Conservation (phyloP, 768 basidiomycete genomes). For the Botryobasidium botryosum region DNA sequence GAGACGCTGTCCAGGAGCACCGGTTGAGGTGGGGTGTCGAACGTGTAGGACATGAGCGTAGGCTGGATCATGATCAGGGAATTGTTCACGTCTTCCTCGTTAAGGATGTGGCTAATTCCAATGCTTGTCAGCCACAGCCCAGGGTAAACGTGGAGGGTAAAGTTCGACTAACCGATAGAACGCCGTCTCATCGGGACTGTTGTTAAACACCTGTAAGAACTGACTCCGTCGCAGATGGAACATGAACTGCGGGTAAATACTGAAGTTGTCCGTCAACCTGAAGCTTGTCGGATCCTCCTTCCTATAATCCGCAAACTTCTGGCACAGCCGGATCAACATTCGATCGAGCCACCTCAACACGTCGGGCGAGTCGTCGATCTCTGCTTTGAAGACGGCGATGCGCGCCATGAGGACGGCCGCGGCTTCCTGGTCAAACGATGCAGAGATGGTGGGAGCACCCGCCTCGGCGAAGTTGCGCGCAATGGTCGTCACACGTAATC, state of each 20-base stretch:
- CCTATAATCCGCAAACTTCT: conserved; percentile 97
- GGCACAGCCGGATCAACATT: conserved; percentile 95
- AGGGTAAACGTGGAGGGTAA: no score
- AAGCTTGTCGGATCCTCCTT: conserved; percentile 96
- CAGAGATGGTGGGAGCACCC: conserved; percentile 83
- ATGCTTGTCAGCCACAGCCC: no score
- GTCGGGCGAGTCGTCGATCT: conserved; percentile 95
- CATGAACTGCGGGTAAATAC: conserved; percentile 99
- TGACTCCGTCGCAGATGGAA: conserved; percentile 95
- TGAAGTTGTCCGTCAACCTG: conserved; percentile 86
- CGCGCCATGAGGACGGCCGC: conserved; percentile 96
- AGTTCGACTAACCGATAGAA: conserved; percentile 82
- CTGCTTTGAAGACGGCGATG: conserved; percentile 98
- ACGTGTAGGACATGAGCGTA: conserved; percentile 94
- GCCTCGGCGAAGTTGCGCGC: conserved; percentile 96
- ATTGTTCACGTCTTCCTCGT: conserved; percentile 98
- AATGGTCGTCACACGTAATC: conserved; percentile 93
- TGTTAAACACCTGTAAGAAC: conserved; percentile 98
- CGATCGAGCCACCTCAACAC: conserved; percentile 94
- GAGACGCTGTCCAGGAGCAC: conserved; percentile 95
- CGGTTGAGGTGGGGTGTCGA: conserved; percentile 81
- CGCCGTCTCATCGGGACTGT: conserved; percentile 98
- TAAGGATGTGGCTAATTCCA: conserved; percentile 76
- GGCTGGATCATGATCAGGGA: conserved; percentile 99
- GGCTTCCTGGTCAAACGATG: conserved; percentile 94